Percentiles rank a stretch among this genome's conserved stretches.
These are phyloP conservation scores for Aspergillus floridensis DNA, from an alignment of 2,329 filamentous ascomycete species.

Conservation along the genomic window DNA sequence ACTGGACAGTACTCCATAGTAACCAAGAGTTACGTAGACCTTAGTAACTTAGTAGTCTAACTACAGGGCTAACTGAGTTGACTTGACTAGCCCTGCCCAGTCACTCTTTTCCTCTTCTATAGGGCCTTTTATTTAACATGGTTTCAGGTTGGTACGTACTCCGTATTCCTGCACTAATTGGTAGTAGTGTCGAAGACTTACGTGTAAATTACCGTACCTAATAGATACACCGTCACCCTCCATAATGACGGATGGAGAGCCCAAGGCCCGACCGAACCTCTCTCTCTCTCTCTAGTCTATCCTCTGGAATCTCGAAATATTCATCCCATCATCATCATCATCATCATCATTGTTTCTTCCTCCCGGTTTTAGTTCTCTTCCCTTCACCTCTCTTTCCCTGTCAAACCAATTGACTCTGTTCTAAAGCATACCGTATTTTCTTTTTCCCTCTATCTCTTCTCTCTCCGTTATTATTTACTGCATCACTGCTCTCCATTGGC, in stretches of 20 bases:
- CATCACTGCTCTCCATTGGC: not conserved
- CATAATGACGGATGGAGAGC: too few species aligned
- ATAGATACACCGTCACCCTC: too few species aligned
- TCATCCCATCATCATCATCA: not conserved
- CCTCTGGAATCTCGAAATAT: not conserved
- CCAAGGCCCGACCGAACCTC: not conserved
- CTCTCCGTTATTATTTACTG: not conserved
- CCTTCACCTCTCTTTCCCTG: not conserved
- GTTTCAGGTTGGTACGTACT: not conserved
- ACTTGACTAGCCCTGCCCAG: too few species aligned
- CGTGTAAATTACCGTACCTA: not conserved
- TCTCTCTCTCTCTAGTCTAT: too few species aligned
- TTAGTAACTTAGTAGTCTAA: too few species aligned
- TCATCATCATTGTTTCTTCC: slow-evolving; percentile 13
- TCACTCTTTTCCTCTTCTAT: too few species aligned
- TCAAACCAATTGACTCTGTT: not conserved
- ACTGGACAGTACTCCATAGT: too few species aligned
- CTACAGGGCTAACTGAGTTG: too few species aligned
- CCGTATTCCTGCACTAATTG: too few species aligned
- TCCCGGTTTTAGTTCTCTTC: not conserved
- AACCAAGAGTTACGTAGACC: too few species aligned
- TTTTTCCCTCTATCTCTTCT: not conserved
- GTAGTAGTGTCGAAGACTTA: not conserved
- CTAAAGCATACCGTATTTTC: not conserved
- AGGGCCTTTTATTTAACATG: too few species aligned